A percentile compares a stretch with the other conserved stretches of the same genome.
phyloP scores from a whole-genome alignment of 352 stramenopile genomes.

The Phytophthora nicotianae region DNA sequence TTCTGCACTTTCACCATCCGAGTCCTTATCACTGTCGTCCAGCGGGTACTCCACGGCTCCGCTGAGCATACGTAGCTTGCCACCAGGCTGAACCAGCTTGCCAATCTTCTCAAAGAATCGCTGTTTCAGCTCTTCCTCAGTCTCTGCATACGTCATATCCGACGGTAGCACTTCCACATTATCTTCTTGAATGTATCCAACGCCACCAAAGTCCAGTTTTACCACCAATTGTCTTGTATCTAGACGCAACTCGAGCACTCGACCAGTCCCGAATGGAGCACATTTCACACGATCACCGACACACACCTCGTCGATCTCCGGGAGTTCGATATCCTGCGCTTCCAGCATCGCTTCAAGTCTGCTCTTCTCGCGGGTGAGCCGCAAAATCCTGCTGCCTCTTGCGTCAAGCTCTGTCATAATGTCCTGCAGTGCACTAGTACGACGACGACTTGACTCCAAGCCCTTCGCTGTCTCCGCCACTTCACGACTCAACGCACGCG shows the following conservation, averaged over 20 bases:
- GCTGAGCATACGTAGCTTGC: conserved; percentile 45
- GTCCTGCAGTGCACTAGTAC: conserved; percentile 75
- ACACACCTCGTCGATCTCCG: conserved; percentile 69
- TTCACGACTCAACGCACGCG: conserved; percentile 45
- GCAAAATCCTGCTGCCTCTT: conserved; percentile 53
- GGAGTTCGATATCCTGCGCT: conserved; percentile 46
- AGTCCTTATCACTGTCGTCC: conserved; percentile 44
- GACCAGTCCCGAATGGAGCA: conserved; percentile 45
- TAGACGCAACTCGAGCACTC: conserved; percentile 47
- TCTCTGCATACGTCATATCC: conserved; percentile 57
- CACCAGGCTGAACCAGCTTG: conserved; percentile 57
- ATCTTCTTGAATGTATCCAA: conserved; percentile 65
- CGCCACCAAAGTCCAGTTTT: conserved; percentile 45
- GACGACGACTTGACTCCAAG: conserved; percentile 70
- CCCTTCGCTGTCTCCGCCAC: conserved; percentile 58
- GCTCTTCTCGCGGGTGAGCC: conserved; percentile 70
- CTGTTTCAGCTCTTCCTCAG: conserved; percentile 60
- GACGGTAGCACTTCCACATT: conserved; percentile 57
- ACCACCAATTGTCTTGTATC: conserved; percentile 50
- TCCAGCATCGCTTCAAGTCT: conserved; percentile 57
- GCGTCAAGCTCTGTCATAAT: conserved; percentile 83
- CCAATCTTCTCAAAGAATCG: conserved; percentile 77
- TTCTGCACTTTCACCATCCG: conserved; percentile 36
- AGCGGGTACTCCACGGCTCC: conserved; percentile 13
- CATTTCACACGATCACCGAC: conserved; percentile 61